phyloP scores from a whole-genome alignment of 2,329 filamentous ascomycete genomes.

The Septoria petroselini region DNA sequence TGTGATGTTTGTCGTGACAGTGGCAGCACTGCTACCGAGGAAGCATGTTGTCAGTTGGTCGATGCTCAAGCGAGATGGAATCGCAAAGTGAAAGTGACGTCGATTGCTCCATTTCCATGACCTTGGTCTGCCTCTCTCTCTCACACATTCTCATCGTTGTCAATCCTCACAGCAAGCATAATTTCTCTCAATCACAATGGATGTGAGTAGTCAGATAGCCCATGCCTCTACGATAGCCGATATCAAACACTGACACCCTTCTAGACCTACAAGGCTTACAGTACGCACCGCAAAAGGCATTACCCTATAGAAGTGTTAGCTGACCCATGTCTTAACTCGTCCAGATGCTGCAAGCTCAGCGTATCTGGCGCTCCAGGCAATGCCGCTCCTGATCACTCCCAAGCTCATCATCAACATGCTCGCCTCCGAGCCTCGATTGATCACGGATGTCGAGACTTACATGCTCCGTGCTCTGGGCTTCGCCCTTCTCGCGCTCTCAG shows the following conservation, averaged over 20 bases:
- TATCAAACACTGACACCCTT: neutral
- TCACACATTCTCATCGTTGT: too few species aligned
- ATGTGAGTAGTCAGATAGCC: neutral
- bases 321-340: neutral
- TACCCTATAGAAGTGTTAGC: neutral
- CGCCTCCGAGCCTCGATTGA: slow-evolving; percentile 54
- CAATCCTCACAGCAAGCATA: neutral
- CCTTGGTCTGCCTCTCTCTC: too few species aligned
- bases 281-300: slow-evolving; percentile 1
- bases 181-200: slow-evolving; percentile 1
- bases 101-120: neutral
- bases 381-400: slow-evolving; percentile 58
- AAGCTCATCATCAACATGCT: slow-evolving; percentile 59
- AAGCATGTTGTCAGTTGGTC: slow-evolving; percentile 4
- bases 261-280: slow-evolving; percentile 11
- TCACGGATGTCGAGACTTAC: slow-evolving; percentile 66
- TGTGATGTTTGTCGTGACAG: neutral
- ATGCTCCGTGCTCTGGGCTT: slow-evolving; percentile 70
- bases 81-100: too few species aligned
- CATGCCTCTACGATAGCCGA: neutral
- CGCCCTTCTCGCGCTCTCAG: slow-evolving; percentile 61
- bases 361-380: slow-evolving; percentile 45
- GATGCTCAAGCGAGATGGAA: slow-evolving; percentile 1
- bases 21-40: neutral
- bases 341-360: slow-evolving; percentile 37